These are phyloP conservation scores for Fraxinus angustifolia DNA, from an alignment of 305 asterid species.

Conservation along the genomic window DNA sequence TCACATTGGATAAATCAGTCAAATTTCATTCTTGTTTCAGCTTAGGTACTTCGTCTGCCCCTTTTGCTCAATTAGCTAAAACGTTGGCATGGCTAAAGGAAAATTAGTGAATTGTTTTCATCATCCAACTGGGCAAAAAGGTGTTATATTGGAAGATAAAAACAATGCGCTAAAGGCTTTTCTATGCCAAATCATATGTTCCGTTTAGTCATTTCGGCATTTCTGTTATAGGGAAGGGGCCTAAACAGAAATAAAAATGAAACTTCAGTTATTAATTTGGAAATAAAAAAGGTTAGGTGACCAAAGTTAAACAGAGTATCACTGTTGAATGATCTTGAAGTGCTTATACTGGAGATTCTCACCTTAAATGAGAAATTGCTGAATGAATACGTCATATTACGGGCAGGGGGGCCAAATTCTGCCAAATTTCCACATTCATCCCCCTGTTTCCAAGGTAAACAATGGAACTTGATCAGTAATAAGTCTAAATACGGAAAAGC, in stretches of 20 bases:
- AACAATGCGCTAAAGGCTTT: neutral
- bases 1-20: neutral
- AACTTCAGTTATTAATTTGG: neutral
- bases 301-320: neutral
- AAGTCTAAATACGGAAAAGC: slow-evolving; percentile 2
- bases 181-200: neutral
- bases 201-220: neutral
- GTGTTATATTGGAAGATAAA: neutral
- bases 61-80: neutral
- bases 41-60: neutral
- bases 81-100: neutral
- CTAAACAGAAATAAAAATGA: neutral
- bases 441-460: slow-evolving; percentile 47
- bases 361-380: slow-evolving; percentile 98
- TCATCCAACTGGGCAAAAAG: neutral
- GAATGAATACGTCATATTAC: slow-evolving; percentile 67
- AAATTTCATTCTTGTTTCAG: neutral
- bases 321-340: neutral
- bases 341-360: slow-evolving; percentile 19
- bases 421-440: slow-evolving; percentile 83
- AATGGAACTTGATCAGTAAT: slow-evolving; percentile 17
- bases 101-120: neutral
- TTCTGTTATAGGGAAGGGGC: neutral
- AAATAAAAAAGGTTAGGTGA: neutral
- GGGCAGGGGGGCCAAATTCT: slow-evolving; percentile 61